Conservation (phyloP, 192 early-diverging fungal species). For the Cladochytrium replicatum region DNA sequence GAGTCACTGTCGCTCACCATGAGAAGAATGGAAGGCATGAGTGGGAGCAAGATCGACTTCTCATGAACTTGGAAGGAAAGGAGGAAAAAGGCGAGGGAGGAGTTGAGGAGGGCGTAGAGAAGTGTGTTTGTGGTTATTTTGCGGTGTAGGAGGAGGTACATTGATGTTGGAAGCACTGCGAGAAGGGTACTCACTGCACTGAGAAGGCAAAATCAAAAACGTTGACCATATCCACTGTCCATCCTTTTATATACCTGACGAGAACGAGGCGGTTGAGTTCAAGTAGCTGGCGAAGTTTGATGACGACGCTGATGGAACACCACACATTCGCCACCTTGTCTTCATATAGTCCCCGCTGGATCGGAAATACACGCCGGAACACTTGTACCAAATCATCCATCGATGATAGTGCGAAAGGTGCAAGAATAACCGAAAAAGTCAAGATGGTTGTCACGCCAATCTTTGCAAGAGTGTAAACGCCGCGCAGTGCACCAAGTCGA, state of each 20-base stretch:
- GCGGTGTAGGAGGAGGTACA: slow-evolving; percentile 52
- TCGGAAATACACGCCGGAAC: slow-evolving; percentile 76
- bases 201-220: not conserved
- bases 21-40: slow-evolving; percentile 65
- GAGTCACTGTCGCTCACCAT: slow-evolving; percentile 33
- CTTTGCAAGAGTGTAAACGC: slow-evolving; percentile 36
- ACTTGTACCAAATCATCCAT: slow-evolving; percentile 62
- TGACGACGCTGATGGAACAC: slow-evolving; percentile 78
- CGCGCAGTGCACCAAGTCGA: not conserved
- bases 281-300: slow-evolving; percentile 72
- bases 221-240: not conserved
- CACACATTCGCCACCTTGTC: slow-evolving; percentile 98
- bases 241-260: slow-evolving; percentile 46
- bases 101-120: slow-evolving; percentile 62
- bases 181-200: slow-evolving; percentile 59
- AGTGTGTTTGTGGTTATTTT: slow-evolving; percentile 43
- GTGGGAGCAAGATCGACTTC: slow-evolving; percentile 86
- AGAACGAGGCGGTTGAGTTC: slow-evolving; percentile 46
- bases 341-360: slow-evolving; percentile 89
- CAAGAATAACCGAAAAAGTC: slow-evolving; percentile 58
- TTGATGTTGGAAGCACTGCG: slow-evolving; percentile 60
- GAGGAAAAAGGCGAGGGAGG: slow-evolving; percentile 84
- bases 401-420: slow-evolving; percentile 59
- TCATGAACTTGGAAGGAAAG: slow-evolving; percentile 98
- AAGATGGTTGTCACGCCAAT: slow-evolving; percentile 62